phyloP scores from a whole-genome alignment of 2,329 filamentous ascomycete species.

The Fusarium annulatum region DNA sequence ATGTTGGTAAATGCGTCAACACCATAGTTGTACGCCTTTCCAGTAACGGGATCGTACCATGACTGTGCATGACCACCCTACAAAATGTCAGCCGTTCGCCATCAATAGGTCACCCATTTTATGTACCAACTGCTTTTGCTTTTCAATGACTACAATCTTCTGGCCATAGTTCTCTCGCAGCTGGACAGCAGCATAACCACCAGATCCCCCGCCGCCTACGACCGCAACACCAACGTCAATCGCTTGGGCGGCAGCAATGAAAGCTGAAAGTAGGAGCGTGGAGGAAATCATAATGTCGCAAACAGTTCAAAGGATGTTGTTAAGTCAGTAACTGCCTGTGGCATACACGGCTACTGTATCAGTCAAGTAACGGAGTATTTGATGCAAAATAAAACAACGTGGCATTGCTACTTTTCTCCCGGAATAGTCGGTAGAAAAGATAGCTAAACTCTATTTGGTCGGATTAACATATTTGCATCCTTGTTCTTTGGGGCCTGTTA shows the following conservation, averaged over 20 bases:
- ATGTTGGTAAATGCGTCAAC: background rate
- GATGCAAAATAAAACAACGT: background rate
- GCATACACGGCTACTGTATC: no score
- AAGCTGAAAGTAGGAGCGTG: rapidly evolving
- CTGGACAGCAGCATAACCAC: background rate
- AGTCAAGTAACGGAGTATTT: background rate
- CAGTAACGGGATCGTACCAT: background rate
- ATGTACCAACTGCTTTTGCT: background rate
- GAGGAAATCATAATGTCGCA: background rate
- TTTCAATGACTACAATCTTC: background rate
- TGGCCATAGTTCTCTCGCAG: background rate
- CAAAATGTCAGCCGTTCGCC: background rate
- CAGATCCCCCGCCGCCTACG: background rate
- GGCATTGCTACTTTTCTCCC: rapidly evolving
- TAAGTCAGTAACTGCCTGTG: rapidly evolving
- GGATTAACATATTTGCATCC: background rate
- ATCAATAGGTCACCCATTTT: no score
- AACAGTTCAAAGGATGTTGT: no score
- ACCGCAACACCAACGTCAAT: background rate
- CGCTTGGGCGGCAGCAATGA: rapidly evolving
- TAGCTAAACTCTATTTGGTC: background rate
- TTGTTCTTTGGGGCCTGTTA: background rate
- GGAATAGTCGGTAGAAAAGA: background rate
- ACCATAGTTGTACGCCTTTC: background rate
- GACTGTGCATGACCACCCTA: background rate